A percentile compares a stretch with the other conserved stretches of the same genome.
phyloP scores from a whole-genome alignment of 2,329 filamentous ascomycete species.

The Pseudogymnoascus destructans region DNA sequence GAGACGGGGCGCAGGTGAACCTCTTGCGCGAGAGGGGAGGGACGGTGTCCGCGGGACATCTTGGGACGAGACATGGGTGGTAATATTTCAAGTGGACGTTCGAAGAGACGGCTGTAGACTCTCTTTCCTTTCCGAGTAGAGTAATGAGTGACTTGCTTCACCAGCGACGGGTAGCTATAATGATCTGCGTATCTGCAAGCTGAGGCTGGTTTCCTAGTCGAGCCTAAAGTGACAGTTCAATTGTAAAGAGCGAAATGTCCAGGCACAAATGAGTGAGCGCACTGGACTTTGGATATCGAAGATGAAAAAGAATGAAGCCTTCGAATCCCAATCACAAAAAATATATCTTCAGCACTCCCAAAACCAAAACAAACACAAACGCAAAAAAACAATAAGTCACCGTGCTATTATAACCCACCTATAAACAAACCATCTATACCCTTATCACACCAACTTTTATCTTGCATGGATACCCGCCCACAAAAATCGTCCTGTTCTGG shows the following conservation, averaged over 20 bases:
- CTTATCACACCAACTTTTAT: constrained; percentile 1
- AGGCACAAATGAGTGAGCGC: constrained; percentile 2
- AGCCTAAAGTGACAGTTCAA: neutral
- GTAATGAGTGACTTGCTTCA: neutral
- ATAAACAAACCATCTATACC: constrained; percentile 3
- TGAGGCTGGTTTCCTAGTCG: neutral
- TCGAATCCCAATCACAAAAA: neutral
- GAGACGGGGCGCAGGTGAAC: constrained; percentile 19
- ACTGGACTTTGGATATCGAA: neutral
- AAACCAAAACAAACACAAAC: neutral
- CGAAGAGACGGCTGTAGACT: neutral
- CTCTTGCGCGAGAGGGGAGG: constrained; percentile 25
- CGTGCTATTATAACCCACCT: constrained; percentile 4
- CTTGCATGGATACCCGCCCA: neutral
- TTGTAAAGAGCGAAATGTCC: neutral
- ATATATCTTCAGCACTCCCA: neutral
- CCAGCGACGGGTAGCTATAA: neutral
- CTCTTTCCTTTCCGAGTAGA: neutral
- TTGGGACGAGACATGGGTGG: neutral
- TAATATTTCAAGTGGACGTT: neutral
- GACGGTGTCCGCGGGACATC: constrained; percentile 10
- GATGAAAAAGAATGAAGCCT: neutral
- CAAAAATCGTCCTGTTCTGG: neutral
- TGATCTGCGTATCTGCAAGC: neutral
- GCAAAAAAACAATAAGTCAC: neutral